phyloP scores from a whole-genome alignment of 495 filamentous ascomycete genomes.

The Aspergillus wentii region DNA sequence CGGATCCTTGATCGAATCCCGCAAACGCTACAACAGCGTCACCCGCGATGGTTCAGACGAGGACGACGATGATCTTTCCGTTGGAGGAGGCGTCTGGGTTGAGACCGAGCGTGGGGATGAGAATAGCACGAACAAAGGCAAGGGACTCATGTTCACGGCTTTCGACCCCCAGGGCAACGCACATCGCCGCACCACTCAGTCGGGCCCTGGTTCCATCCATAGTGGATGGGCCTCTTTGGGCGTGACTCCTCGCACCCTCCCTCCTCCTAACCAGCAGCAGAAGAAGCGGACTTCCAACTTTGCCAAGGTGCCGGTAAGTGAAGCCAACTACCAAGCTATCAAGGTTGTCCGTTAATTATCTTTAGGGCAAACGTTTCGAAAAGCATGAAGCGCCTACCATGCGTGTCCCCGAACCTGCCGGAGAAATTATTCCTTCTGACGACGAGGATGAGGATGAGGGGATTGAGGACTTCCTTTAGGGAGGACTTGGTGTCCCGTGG shows the following conservation, averaged over 20 bases:
- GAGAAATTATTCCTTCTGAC: constrained; percentile 4
- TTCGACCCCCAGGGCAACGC: constrained; percentile 10
- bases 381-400: constrained; percentile 2
- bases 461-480: constrained; percentile 10
- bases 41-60: constrained; percentile 4
- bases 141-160: constrained; percentile 7
- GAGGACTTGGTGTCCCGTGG: too few relatives aligned
- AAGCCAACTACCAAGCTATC: background rate
- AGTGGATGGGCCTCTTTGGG: constrained; percentile 11
- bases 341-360: background rate
- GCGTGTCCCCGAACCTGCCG: constrained; percentile 7
- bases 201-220: constrained; percentile 6
- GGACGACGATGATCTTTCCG: constrained; percentile 9
- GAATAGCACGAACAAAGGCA: constrained; percentile 1
- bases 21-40: background rate
- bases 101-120: constrained; percentile 5
- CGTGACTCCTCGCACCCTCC: constrained; percentile 1
- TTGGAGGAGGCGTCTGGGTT: constrained; percentile 14
- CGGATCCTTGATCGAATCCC: constrained; percentile 1
- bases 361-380: constrained; percentile 10
- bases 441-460: constrained; percentile 16
- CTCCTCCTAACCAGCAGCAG: background rate
- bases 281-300: constrained; percentile 8
- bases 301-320: constrained; percentile 13
- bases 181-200: constrained; percentile 6